These are phyloP conservation scores for Pholiota microspora DNA, from an alignment of 768 basidiomycete genomes.

Conservation along the genomic window DNA sequence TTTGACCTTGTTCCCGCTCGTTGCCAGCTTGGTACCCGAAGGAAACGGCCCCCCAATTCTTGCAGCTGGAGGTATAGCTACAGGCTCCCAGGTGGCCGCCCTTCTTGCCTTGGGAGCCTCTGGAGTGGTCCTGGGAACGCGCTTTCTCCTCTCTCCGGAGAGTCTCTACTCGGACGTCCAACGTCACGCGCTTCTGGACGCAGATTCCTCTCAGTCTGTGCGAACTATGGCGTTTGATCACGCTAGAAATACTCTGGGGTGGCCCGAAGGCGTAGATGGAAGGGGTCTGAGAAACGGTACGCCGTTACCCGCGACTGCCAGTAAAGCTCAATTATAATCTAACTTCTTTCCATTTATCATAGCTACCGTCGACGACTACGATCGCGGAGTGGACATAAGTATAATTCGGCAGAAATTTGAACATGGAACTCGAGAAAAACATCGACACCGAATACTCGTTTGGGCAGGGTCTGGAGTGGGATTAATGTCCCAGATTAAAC, in stretches of 20 bases:
- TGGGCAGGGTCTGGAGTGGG: slow-evolving; percentile 73
- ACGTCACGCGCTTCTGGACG: slow-evolving; percentile 48
- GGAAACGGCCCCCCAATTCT: slow-evolving; percentile 43
- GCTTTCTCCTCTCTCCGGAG: slow-evolving; percentile 69
- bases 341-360: slow-evolving; percentile 13
- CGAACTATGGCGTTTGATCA: slow-evolving; percentile 66
- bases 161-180: slow-evolving; percentile 55
- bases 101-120: slow-evolving; percentile 65
- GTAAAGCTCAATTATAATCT: slow-evolving; percentile 3
- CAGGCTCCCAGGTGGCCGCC: slow-evolving; percentile 63
- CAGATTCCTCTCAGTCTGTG: slow-evolving; percentile 43
- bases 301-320: slow-evolving; percentile 2
- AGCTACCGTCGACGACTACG: slow-evolving; percentile 57
- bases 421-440: slow-evolving; percentile 42
- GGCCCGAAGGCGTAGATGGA: slow-evolving; percentile 64
- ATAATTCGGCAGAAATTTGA: slow-evolving; percentile 41
- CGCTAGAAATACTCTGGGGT: slow-evolving; percentile 51
- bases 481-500: slow-evolving; percentile 41
- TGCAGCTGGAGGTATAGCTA: slow-evolving; percentile 73
- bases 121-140: slow-evolving; percentile 72
- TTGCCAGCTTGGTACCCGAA: slow-evolving; percentile 41
- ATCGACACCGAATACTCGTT: slow-evolving; percentile 51
- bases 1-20: slow-evolving; percentile 54
- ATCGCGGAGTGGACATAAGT: slow-evolving; percentile 43
- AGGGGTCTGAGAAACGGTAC: slow-evolving; percentile 53